Conservation (phyloP, 176 grass and related monocot species). For the Oryza nivara region DNA sequence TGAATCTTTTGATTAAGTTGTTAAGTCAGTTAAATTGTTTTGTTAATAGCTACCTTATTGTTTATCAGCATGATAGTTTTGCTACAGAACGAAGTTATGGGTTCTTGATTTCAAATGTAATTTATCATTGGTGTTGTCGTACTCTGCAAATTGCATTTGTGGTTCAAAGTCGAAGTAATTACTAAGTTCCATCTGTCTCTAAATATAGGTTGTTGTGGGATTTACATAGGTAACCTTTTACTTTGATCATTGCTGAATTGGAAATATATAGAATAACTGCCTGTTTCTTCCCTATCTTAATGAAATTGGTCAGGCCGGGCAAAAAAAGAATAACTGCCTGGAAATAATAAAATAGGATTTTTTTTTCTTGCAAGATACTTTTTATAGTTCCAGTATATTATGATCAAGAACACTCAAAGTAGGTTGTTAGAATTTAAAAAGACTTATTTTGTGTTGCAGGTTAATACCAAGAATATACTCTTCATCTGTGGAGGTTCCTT, state of each 20-base stretch:
- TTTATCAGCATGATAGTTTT: background rate
- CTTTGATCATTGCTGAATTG: background rate
- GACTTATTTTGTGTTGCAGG: slow-evolving; percentile 51
- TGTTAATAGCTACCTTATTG: background rate
- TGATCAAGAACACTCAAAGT: background rate
- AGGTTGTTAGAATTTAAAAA: background rate
- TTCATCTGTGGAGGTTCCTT: slow-evolving; percentile 88
- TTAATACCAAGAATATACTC: slow-evolving; percentile 74
- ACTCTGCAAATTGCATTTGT: background rate
- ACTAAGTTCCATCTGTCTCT: background rate
- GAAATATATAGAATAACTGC: background rate
- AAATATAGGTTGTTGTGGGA: background rate
- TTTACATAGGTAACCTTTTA: background rate
- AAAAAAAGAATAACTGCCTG: background rate
- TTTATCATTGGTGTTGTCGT: background rate
- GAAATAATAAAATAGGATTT: background rate
- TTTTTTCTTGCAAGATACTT: background rate
- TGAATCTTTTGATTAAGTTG: background rate
- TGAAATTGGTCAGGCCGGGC: no score
- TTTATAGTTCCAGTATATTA: background rate
- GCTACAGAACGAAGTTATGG: background rate
- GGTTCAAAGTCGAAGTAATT: background rate
- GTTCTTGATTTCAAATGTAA: background rate
- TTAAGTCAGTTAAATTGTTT: background rate
- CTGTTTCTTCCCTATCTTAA: background rate